Evolutionary conservation across 495 filamentous ascomycete genomes (phyloP).

Genomic region (Aspergillus kassunensis): DNA sequence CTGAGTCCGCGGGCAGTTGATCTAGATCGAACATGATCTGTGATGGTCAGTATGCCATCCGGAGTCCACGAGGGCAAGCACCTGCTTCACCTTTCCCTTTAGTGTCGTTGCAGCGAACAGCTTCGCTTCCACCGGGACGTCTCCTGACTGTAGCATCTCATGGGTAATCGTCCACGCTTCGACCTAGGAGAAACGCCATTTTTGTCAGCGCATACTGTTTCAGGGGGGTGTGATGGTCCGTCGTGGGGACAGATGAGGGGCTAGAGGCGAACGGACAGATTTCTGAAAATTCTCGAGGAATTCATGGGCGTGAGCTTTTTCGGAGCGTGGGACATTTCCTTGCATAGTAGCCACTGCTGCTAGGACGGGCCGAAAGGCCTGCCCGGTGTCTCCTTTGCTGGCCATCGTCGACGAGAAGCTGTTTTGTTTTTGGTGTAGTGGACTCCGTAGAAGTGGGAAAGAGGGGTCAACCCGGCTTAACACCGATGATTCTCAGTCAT

Average conservation of each 20-base stretch:
- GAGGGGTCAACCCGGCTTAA: conserved; percentile 29
- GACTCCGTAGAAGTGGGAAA: conserved; percentile 15
- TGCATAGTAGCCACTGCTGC: conserved; percentile 87
- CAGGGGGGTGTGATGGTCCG: not conserved
- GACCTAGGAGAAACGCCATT: conserved; percentile 46
- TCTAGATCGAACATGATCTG: conserved; percentile 82
- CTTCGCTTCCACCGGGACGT: conserved; percentile 74
- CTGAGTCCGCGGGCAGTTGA: conserved; percentile 73
- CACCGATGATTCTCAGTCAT: conserved; percentile 23
- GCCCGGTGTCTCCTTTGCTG: conserved; percentile 55
- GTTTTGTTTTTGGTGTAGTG: conserved; percentile 19
- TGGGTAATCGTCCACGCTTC: conserved; percentile 89
- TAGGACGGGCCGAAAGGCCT: conserved; percentile 79
- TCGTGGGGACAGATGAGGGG: conserved; percentile 11
- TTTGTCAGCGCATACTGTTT: conserved; percentile 9
- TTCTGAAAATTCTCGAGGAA: conserved; percentile 97
- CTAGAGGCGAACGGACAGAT: conserved; percentile 62
- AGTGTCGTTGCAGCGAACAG: conserved; percentile 95
- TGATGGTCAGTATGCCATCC: conserved; percentile 25
- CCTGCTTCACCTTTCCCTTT: conserved; percentile 82
- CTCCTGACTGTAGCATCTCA: conserved; percentile 71
- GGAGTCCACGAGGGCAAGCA: conserved; percentile 9
- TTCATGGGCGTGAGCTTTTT: conserved; percentile 86
- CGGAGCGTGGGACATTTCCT: conserved; percentile 70
- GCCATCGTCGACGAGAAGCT: conserved; percentile 54